Evolutionary conservation across 192 early-diverging fungal species (phyloP).

Genomic region (Coemansia sp.): DNA sequence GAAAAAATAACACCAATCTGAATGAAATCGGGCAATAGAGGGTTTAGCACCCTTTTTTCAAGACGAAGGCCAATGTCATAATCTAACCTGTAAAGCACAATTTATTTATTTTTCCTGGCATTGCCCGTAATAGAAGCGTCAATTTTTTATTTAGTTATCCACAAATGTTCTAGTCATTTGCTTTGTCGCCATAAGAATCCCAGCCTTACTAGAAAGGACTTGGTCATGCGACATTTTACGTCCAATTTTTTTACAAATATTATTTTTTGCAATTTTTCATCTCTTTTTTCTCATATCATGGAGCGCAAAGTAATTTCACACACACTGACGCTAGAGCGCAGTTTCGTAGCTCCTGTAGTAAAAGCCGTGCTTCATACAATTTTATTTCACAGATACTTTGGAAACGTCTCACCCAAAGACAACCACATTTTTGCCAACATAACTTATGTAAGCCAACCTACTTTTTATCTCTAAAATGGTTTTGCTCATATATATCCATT

Average conservation of each 20-base stretch:
- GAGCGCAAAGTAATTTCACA: slow-evolving; percentile 32
- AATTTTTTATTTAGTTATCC: background rate
- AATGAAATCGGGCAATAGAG: no score
- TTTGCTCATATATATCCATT: no score
- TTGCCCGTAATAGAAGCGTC: background rate
- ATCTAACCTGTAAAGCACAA: no score
- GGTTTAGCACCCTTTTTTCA: no score
- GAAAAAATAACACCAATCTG: no score
- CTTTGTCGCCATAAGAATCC: slow-evolving; percentile 2
- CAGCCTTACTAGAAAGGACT: background rate
- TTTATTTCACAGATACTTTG: slow-evolving; percentile 50
- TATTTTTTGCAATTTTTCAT: background rate
- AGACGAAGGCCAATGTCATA: no score
- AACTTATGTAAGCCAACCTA: background rate
- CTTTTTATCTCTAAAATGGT: background rate
- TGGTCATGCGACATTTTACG: background rate
- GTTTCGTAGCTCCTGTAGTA: slow-evolving; percentile 26
- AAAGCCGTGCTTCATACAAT: slow-evolving; percentile 47
- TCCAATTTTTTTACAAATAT: background rate
- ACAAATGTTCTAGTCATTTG: background rate
- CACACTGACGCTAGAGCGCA: slow-evolving; percentile 32
- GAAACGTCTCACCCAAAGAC: slow-evolving; percentile 41
- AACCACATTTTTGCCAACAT: slow-evolving; percentile 16
- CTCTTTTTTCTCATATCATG: slow-evolving; percentile 8
- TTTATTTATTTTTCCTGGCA: background rate